Evolutionary conservation across 2,329 filamentous ascomycete species (phyloP), one percentile per base, ranked within the genome.

Genomic region (Emmonsia crescens): DNA sequence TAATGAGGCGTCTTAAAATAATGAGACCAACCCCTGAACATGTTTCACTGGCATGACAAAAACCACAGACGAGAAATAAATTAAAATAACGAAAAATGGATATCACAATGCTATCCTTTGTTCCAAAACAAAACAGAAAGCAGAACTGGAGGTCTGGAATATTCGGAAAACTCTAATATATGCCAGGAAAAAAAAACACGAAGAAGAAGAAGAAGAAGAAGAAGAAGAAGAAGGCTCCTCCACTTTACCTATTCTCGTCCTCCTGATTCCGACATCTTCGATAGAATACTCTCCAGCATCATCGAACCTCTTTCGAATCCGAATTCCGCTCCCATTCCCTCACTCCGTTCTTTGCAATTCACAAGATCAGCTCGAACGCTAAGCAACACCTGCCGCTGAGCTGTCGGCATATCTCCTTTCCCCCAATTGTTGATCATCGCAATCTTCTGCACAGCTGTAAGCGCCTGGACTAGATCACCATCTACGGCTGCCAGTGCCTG

Each of bases 401-500:
- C 46, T 58, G 33, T 2, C 21, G 31, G 2, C 48, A 55, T 60
- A 66, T 66, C 10, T 24, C 36, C 42, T n/a, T 27, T 60, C 36
- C 31, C 33, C 27, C 59, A 49, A 21, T 55, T 31, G 49, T 33
- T 55, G 24, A 40, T 14, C 3, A 24, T 54, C 31, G 16, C 49
- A n/a, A 60, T 65, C 61, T 75, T 75, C 61, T 75, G 71, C 56
- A 48, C 40, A 1, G 72, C 74, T 4, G 74, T 76, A 36, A 73
- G 64, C 8, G 72, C 66, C 64, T 75, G 74, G 16, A 76, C 70
- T 44, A 75, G 67, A 49, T 75, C 72, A 1, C 71, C 74, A 67
- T 77, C 75, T 19, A 76, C 64, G 2, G 66, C 64, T 0, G 68
- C 69, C 6, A 76, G 57, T n/a, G 48, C 60, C 4, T 36, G 42